Evolutionary conservation across 805 yeast species (phyloP).

Genomic region (Schizosaccharomyces octosporus): DNA sequence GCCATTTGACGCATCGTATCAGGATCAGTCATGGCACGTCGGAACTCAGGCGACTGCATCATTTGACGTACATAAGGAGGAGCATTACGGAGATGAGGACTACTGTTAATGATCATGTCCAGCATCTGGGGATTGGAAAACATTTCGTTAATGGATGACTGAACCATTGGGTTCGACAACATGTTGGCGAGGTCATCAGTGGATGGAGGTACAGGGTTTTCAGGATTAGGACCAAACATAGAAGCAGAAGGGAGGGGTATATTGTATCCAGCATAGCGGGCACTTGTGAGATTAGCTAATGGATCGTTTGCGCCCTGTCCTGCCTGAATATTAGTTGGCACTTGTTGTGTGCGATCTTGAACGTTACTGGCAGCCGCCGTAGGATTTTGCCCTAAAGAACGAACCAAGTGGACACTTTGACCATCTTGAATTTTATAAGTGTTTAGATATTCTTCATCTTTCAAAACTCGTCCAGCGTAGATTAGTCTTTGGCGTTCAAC

Average conservation of each 20-base stretch:
- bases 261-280: conserved; percentile 70
- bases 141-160: conserved; percentile 61
- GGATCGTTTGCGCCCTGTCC: conserved; percentile 82
- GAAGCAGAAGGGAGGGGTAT: conserved; percentile 67
- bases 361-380: conserved; percentile 11
- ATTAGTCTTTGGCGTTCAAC: conserved; percentile 67
- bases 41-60: conserved; percentile 60
- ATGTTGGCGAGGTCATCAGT: conserved; percentile 49
- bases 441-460: conserved; percentile 52
- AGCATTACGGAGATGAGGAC: conserved; percentile 18
- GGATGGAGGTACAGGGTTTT: conserved; percentile 30
- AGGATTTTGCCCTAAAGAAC: conserved; percentile 34
- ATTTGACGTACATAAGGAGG: conserved; percentile 43
- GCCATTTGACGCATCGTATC: conserved; percentile 62
- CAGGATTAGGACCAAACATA: conserved; percentile 89
- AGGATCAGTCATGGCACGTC: conserved; percentile 64
- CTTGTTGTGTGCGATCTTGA: conserved; percentile 13
- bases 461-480: conserved; percentile 80
- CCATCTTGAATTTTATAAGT: conserved; percentile 65
- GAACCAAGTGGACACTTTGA: conserved; percentile 72
- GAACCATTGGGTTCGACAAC: conserved; percentile 63
- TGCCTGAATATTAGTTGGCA: conserved; percentile 62
- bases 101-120: conserved; percentile 59
- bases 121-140: conserved; percentile 71
- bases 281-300: conserved; percentile 77